These are phyloP conservation scores for Chrysoporthe austroafricana DNA, from an alignment of 2,329 filamentous ascomycete genomes.

Conservation along the genomic window DNA sequence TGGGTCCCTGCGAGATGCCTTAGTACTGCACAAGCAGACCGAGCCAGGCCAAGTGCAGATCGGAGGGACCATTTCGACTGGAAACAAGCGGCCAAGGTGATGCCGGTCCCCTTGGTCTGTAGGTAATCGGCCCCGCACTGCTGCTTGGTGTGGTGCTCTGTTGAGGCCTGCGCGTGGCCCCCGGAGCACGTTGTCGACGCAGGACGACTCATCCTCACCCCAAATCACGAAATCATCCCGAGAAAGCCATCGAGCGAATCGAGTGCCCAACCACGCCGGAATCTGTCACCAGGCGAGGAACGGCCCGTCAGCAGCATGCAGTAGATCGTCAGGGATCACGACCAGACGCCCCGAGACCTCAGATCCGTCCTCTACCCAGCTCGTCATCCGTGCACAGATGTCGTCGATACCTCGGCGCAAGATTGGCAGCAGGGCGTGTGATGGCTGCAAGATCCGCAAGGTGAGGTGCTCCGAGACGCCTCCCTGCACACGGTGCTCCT, in stretches of 20 bases:
- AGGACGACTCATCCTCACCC: slow-evolving; percentile 9
- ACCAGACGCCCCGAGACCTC: not conserved
- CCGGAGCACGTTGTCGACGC: slow-evolving; percentile 3
- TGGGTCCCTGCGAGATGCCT: not conserved
- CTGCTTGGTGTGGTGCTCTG: not conserved
- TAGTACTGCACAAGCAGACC: no score
- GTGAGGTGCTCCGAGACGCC: slow-evolving; percentile 52
- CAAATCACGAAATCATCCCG: slow-evolving; percentile 17
- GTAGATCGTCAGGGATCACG: slow-evolving; percentile 15
- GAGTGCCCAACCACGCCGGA: not conserved
- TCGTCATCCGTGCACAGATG: slow-evolving; percentile 10
- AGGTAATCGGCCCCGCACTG: not conserved
- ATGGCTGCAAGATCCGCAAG: slow-evolving; percentile 58
- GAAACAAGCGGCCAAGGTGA: not conserved
- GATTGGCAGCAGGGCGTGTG: slow-evolving; percentile 49
- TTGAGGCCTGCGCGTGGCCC: not conserved
- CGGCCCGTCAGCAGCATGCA: slow-evolving; percentile 12
- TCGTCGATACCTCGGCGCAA: slow-evolving; percentile 33
- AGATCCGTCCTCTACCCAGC: not conserved
- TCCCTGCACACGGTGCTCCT: slow-evolving; percentile 50
- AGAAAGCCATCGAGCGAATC: slow-evolving; percentile 6
- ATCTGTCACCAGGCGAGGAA: not conserved
- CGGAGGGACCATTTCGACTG: no score
- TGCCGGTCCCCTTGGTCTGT: not conserved
- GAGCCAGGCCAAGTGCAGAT: not conserved